A percentile compares a stretch with the other conserved stretches of the same genome.
Evolutionary conservation across 768 basidiomycete species (phyloP).

Genomic region (Psilocybe subaeruginosa): DNA sequence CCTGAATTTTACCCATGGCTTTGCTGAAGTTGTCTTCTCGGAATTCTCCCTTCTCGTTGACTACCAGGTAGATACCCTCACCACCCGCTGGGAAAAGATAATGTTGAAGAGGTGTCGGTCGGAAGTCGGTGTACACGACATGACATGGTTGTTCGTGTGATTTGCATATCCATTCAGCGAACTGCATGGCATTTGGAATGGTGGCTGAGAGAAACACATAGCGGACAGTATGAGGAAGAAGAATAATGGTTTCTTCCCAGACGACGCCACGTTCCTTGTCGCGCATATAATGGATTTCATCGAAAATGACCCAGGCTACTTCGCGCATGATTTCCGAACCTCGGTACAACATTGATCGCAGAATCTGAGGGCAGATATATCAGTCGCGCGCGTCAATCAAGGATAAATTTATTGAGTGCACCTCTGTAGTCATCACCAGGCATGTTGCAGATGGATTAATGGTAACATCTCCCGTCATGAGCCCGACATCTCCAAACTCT

Average conservation of each 20-base stretch:
- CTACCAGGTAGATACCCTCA: conserved; percentile 95
- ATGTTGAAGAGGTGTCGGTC: conserved; percentile 96
- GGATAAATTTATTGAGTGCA: conserved; percentile 34
- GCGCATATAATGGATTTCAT: conserved; percentile 99
- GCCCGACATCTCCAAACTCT: conserved; percentile 96
- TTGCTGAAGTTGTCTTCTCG: conserved; percentile 97
- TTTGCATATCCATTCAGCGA: conserved; percentile 98
- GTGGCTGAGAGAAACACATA: conserved; percentile 99
- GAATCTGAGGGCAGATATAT: conserved; percentile 61
- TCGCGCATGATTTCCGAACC: conserved; percentile 99
- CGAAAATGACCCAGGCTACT: conserved; percentile 99
- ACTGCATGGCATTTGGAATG: conserved; percentile 99
- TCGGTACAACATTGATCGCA: conserved; percentile 97
- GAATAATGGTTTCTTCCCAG: conserved; percentile 99
- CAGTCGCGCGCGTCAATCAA: not conserved
- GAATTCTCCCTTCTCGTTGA: conserved; percentile 98
- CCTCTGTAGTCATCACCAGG: conserved; percentile 99
- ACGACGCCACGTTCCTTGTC: conserved; percentile 99
- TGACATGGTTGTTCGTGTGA: conserved; percentile 98
- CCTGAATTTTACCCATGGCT: conserved; percentile 94
- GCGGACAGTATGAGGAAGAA: conserved; percentile 93
- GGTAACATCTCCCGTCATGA: conserved; percentile 99
- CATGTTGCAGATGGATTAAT: conserved; percentile 98
- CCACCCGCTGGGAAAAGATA: conserved; percentile 97
- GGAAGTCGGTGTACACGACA: conserved; percentile 98